Evolutionary conservation across 768 basidiomycete species (phyloP), one percentile per base, ranked within the genome.

Genomic region (Pisolithus orientalis): DNA sequence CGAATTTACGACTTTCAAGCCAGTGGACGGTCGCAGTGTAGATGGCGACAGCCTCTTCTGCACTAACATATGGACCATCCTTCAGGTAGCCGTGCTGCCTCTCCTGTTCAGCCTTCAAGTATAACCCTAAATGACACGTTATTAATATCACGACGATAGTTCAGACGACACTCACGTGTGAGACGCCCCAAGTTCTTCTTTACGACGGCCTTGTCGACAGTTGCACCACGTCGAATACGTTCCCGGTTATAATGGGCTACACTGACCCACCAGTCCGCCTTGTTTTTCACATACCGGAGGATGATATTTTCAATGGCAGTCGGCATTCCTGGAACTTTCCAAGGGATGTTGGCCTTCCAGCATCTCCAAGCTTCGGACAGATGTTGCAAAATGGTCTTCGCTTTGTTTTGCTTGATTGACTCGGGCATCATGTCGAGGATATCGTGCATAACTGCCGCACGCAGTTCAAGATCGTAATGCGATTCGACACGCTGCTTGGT

Each of bases 371-470:
- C 96, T 67, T 98, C 96, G 3, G 94, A 96, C 59, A 98, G 72
- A 67, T 98, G 96, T 68, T 99, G 96, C 65, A 99, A 65, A 58
- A 99, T 98, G 10, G 96, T 98, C 77, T 99, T 99, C n/a, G 94
- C 85, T 76, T 99, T 98, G 74, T 98, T 99, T 71, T 94, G 93
- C 72, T 94, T 94, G 76, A 98, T 94, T 2, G 90, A 93, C 70
- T 98, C 96, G 6, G 96, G 96, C 95, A 98, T 97, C 95, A 98
- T 97, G 75, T 98, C 95, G 60, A 99, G 76, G 60, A 99, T 98
- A 70, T 99, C 95, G 72, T 97, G 95, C 96, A 99, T 98, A 62
- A 99, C 95, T 44, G 96, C 94, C 0, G 96, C 96, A 50, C 96
- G 86, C 42, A 99, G 75, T 66, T 99, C 96, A 34, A 99, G 78